Evolutionary conservation across 2,329 filamentous ascomycete genomes (phyloP).

Genomic region (Myrmaecium sp.): DNA sequence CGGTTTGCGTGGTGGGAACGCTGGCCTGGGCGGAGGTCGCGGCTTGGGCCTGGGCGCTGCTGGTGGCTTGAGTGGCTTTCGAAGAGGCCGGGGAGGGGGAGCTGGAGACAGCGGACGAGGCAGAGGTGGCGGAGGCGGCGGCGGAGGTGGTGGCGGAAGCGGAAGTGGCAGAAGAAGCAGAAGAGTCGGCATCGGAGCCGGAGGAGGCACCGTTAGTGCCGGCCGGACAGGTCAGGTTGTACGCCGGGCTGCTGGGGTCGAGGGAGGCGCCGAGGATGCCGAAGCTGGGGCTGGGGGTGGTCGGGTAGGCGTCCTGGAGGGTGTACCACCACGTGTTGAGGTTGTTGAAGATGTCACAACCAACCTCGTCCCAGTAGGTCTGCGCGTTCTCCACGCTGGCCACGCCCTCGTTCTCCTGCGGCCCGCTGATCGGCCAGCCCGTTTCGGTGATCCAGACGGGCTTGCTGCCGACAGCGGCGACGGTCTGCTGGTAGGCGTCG

Average conservation of each 20-base stretch:
- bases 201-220: constrained; percentile 14
- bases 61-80: too few species aligned
- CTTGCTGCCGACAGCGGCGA: constrained; percentile 45
- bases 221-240: constrained; percentile 19
- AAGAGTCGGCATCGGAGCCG: constrained; percentile 3
- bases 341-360: constrained; percentile 48
- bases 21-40: too few species aligned
- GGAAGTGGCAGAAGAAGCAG: constrained; percentile 5
- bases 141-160: constrained; percentile 6
- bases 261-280: constrained; percentile 42
- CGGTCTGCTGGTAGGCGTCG: constrained; percentile 44
- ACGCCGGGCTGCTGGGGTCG: constrained; percentile 14
- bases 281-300: constrained; percentile 49
- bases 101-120: constrained; percentile 1
- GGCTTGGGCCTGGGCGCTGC: too few species aligned
- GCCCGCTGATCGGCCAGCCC: constrained; percentile 65
- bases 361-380: constrained; percentile 66
- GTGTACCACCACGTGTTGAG: constrained; percentile 60
- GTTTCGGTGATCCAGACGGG: constrained; percentile 78
- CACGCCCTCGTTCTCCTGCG: constrained; percentile 40
- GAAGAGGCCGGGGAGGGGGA: not conserved
- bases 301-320: constrained; percentile 43
- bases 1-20: not conserved
- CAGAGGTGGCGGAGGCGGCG: constrained; percentile 1
- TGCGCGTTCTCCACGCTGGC: constrained; percentile 52